Percentiles rank a stretch among this genome's conserved stretches.
phyloP scores from a whole-genome alignment of 1,284 basidiomycete species.

The Fomitopsis betulina region DNA sequence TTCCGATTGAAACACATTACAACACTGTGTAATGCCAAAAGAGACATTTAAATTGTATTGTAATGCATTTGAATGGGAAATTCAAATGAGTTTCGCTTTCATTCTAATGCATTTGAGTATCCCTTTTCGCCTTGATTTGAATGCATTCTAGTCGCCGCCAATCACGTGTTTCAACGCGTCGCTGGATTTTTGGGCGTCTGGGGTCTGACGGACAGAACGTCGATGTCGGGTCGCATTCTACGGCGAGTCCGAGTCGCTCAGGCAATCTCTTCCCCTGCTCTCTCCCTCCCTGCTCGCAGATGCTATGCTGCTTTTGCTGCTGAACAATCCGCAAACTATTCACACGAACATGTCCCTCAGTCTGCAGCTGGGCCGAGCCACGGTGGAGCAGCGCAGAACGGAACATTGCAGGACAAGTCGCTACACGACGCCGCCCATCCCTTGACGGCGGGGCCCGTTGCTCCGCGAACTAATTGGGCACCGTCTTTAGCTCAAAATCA shows the following conservation, averaged over 20 bases:
- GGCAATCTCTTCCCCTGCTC: conserved; percentile 18
- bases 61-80: too few species aligned
- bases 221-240: conserved; percentile 30
- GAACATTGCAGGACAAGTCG: neutral
- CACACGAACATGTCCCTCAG: conserved; percentile 4
- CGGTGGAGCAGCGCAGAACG: neutral
- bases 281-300: conserved; percentile 17
- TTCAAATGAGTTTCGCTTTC: too few species aligned
- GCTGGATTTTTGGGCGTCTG: neutral
- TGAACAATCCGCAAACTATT: neutral
- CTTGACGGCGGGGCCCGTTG: neutral
- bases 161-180: conserved; percentile 2
- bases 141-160: neutral
- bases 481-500: too few species aligned
- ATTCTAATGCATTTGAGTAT: too few species aligned
- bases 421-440: neutral
- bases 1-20: too few species aligned
- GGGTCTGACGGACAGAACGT: neutral
- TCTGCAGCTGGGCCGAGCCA: conserved; percentile 13
- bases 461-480: neutral
- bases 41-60: too few species aligned
- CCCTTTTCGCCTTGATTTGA: too few species aligned
- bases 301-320: conserved; percentile 26
- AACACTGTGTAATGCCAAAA: too few species aligned
- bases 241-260: conserved; percentile 22